Evolutionary conservation across 2,329 filamentous ascomycete genomes (phyloP).

Genomic region (Pseudocercospora pini-densiflorae): DNA sequence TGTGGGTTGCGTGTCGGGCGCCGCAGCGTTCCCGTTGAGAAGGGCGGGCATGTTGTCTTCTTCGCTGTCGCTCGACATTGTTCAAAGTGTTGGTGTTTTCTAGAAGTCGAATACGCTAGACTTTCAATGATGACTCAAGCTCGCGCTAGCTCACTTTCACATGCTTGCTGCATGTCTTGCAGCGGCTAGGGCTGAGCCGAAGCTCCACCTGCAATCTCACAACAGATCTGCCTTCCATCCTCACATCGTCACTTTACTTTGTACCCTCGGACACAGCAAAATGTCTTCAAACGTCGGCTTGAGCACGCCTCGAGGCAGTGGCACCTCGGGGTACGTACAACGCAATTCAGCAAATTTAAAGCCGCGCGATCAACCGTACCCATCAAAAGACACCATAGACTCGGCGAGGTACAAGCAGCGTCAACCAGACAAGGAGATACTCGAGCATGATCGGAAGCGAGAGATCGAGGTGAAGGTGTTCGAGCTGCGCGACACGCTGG

Average conservation of each 20-base stretch:
- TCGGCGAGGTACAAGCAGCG: slow-evolving; percentile 75
- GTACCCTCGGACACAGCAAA: background rate
- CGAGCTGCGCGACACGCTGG: slow-evolving; percentile 85
- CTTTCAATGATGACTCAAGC: slow-evolving; percentile 3
- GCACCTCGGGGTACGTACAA: slow-evolving; percentile 97
- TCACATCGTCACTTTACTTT: background rate
- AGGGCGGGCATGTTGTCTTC: slow-evolving; percentile 27
- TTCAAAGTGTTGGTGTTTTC: background rate
- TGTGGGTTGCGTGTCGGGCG: slow-evolving; percentile 3
- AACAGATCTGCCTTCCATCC: background rate
- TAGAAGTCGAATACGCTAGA: background rate
- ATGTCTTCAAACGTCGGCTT: slow-evolving; percentile 99
- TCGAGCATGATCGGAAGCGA: slow-evolving; percentile 91
- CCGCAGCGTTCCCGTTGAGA: slow-evolving; percentile 20
- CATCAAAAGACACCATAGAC: slow-evolving; percentile 72
- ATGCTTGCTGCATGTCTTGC: background rate
- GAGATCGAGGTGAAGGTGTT: slow-evolving; percentile 93
- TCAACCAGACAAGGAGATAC: slow-evolving; percentile 86
- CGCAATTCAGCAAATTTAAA: slow-evolving; percentile 88
- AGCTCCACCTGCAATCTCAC: background rate
- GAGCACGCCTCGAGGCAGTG: slow-evolving; percentile 88
- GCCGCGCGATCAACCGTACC: slow-evolving; percentile 78
- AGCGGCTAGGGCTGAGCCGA: slow-evolving; percentile 3
- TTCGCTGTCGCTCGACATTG: background rate
- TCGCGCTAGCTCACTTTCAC: background rate